Base-by-base conservation (phyloP, 139 green algal genomes). In the Tetradesmus lagerheimii region DNA sequence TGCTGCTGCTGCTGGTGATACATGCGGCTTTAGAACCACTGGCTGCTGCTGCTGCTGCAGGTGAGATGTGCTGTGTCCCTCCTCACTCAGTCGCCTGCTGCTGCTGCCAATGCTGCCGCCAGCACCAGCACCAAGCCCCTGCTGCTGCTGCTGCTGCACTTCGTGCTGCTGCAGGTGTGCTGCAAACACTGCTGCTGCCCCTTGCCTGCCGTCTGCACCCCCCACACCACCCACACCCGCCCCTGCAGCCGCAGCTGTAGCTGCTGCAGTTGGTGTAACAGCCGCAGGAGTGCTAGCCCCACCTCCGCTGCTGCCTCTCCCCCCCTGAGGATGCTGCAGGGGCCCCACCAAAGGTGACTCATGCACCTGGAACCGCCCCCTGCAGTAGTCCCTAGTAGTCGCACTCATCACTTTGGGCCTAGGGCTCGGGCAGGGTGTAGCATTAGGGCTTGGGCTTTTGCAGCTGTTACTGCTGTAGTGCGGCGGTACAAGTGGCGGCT, bases 291-390 rank as follows among this genome's bases (percentile, higher is more conserved):
- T n/a, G n/a, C n/a, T n/a, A n/a, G 2, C 77, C 4, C 37, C 41
- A 34, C 84, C 75, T 14, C 75, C 11, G 35, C 75, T 81, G 75
- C 75, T 81, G 75, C 35, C 27, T 41, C 35, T 11, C 20, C 9
- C 15, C 35, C 29, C 75, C 18, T 43, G 34, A 16, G 5, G 75
- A 6, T 81, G 75, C 75, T 39, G 75, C 29, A 81, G 57, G 34
- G 84, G 83, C n/a, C 84, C 84, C 16, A 71, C n/a, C 66, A 89
- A 34, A 20, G 67, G 84, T 16, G 84, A 64, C 66, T 89, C 84
- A 81, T 89, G 84, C 64, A 89, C 84, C n/a, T 89, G 84, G 31
- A 89, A 89, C 16, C 84, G 43, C 27, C 84, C 84, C 84, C 66
- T 80, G 37, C 84, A 89, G 38, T 89, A 89, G n/a, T 89, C 84